Base-by-base conservation (phyloP, 495 filamentous ascomycete species). In the Neurospora sp. region DNA sequence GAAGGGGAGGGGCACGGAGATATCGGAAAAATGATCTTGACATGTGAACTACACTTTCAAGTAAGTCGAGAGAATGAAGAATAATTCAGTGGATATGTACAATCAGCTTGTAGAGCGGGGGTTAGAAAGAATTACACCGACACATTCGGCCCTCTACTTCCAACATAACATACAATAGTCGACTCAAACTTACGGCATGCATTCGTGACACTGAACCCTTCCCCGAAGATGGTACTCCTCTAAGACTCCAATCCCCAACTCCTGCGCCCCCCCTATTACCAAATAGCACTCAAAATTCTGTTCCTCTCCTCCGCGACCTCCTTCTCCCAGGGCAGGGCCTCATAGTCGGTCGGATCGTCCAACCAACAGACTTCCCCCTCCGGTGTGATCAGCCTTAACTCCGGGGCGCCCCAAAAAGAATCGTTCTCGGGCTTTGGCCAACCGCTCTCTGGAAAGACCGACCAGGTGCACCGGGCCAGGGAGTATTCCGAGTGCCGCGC, bases 361-460 rank as follows among this genome's bases (percentile, higher is more conserved):
- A 61, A 18, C 27, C 53, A 61, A 4, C 53, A 61, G 0, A 31
- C 3, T 0, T 31, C 27, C 0, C 22, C 53, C 12, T 61, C 53
- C 0, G 53, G 53, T 0, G 53, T 61, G 1, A 22, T 0, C 0
- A 61, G 53, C 12, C 2, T 61, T 6, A 61, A 3, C 5, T 61
- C 53, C 0, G 53, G 53, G 11, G 12, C 20, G 1, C 48, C 48
- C 20, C 53, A 61, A 4, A 0, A 5, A 8, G 5, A 31, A 16
- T 61, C 12, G 6, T 1, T 0, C 12, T 31, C 0, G 0, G 53
- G 53, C 6, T 61, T 61, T 0, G 53, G 22, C 53, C 53, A 61
- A 16, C 0, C 6, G 12, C 1, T 6, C 2, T 16, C 53, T 1
- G 22, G 12, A 16, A 16, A 31, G 2, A 4, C 14, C 0, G 0